A percentile compares a stretch with the other conserved stretches of the same genome.
Conservation (phyloP, 495 filamentous ascomycete genomes). For the Penicillium maclennaniae region DNA sequence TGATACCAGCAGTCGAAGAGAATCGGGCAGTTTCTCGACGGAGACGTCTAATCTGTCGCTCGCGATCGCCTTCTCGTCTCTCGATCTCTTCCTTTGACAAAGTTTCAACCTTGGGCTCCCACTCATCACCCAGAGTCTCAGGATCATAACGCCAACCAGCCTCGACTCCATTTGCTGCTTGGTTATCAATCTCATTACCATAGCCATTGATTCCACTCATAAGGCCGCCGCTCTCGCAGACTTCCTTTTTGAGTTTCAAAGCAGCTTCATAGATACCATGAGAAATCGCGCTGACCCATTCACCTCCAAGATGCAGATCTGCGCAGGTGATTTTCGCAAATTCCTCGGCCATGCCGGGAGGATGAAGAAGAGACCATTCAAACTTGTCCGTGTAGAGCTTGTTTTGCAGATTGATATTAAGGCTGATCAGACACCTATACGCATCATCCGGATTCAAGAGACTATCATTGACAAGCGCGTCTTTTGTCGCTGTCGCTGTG, state of each 20-base stretch:
- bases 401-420: slow-evolving; percentile 91
- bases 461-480: slow-evolving; percentile 46
- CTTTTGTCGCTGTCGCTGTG: slow-evolving; percentile 40
- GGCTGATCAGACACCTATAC: slow-evolving; percentile 82
- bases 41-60: slow-evolving; percentile 80
- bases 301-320: slow-evolving; percentile 80
- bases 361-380: slow-evolving; percentile 95
- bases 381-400: slow-evolving; percentile 95
- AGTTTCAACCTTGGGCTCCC: slow-evolving; percentile 89
- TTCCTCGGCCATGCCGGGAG: slow-evolving; percentile 82
- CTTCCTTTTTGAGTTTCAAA: slow-evolving; percentile 89
- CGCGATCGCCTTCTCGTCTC: slow-evolving; percentile 91
- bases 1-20: slow-evolving; percentile 74
- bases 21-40: slow-evolving; percentile 90
- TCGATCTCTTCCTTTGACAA: slow-evolving; percentile 96
- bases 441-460: slow-evolving; percentile 82
- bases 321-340: slow-evolving; percentile 91
- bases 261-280: slow-evolving; percentile 98
- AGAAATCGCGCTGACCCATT: slow-evolving; percentile 92
- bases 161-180: slow-evolving; percentile 70
- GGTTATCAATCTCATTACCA: slow-evolving; percentile 81
- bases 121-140: slow-evolving; percentile 83
- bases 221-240: slow-evolving; percentile 81
- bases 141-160: slow-evolving; percentile 94
- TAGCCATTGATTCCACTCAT: slow-evolving; percentile 66